Percentiles rank a stretch among this genome's conserved stretches.
phyloP scores from a whole-genome alignment of 2,329 filamentous ascomycete genomes.

The Colletotrichum phormii region DNA sequence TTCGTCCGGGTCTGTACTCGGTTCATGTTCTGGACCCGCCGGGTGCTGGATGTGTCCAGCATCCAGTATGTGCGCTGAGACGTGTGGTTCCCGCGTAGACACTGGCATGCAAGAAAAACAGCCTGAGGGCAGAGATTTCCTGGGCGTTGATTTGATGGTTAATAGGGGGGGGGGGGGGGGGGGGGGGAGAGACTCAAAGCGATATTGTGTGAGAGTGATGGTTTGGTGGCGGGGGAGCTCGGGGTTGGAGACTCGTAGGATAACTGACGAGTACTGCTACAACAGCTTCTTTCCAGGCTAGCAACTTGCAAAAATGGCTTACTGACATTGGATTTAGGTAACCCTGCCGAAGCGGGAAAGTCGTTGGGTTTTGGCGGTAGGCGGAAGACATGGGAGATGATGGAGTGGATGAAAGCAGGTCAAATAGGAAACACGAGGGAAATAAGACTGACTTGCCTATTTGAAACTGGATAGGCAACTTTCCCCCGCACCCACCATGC shows the following conservation, averaged over 20 bases:
- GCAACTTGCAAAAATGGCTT: background rate
- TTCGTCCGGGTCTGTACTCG: conserved; percentile 25
- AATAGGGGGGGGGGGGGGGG: conserved; percentile 19
- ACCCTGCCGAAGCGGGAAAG: background rate
- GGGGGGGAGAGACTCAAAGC: conserved; percentile 6
- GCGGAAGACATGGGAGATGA: background rate
- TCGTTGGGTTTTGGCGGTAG: background rate
- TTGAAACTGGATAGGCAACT: conserved; percentile 13
- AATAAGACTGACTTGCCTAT: conserved; percentile 21
- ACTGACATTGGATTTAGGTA: background rate
- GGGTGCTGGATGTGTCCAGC: conserved; percentile 15
- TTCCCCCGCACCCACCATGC: conserved; percentile 10
- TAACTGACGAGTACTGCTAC: background rate
- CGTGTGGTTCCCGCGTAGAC: background rate
- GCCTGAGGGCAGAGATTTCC: conserved; percentile 10
- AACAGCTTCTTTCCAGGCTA: background rate
- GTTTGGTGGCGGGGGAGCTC: conserved; percentile 1
- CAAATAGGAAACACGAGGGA: conserved; percentile 31
- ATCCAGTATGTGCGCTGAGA: background rate
- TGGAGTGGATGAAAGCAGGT: conserved; percentile 23
- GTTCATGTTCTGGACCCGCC: conserved; percentile 30
- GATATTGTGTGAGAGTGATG: conserved; percentile 1
- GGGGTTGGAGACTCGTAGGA: too few species aligned
- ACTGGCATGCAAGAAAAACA: conserved; percentile 15
- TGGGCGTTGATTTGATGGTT: conserved; percentile 10